Conservation (phyloP, 768 basidiomycete species). For the Termitomyces sp. region DNA sequence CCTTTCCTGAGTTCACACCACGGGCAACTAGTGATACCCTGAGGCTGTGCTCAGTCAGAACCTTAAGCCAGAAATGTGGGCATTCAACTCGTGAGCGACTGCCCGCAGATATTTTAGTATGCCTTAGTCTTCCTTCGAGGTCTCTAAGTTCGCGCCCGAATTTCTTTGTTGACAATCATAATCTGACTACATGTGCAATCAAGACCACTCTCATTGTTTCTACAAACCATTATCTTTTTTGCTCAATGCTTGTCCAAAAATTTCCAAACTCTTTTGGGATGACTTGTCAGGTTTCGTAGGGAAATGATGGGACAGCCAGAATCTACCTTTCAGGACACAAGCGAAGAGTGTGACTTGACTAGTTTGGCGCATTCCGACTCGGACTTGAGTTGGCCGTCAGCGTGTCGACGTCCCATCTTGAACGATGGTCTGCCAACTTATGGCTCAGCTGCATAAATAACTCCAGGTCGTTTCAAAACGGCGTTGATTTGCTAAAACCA, state of each 20-base stretch:
- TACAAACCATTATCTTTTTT: too few relatives aligned
- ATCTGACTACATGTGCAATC: background rate
- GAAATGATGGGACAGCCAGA: background rate
- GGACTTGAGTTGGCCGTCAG: background rate
- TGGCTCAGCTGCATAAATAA: background rate
- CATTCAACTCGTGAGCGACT: background rate
- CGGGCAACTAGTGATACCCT: background rate
- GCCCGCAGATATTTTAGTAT: background rate
- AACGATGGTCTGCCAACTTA: background rate
- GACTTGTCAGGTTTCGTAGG: background rate
- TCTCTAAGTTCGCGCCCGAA: background rate
- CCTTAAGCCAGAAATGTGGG: background rate
- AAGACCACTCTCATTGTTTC: background rate
- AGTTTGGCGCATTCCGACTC: background rate
- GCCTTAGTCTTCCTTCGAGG: background rate
- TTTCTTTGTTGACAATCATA: background rate
- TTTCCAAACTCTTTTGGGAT: background rate
- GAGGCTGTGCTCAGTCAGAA: background rate
- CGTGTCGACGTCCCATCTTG: background rate
- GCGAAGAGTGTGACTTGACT: background rate
- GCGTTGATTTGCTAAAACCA: background rate
- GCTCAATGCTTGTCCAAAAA: background rate
- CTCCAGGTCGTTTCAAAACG: background rate
- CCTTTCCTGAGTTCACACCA: background rate
- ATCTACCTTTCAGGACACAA: too few relatives aligned